These are phyloP conservation scores for Trichophyton rubrum DNA, from an alignment of 2,329 filamentous ascomycete species.

Conservation along the genomic window DNA sequence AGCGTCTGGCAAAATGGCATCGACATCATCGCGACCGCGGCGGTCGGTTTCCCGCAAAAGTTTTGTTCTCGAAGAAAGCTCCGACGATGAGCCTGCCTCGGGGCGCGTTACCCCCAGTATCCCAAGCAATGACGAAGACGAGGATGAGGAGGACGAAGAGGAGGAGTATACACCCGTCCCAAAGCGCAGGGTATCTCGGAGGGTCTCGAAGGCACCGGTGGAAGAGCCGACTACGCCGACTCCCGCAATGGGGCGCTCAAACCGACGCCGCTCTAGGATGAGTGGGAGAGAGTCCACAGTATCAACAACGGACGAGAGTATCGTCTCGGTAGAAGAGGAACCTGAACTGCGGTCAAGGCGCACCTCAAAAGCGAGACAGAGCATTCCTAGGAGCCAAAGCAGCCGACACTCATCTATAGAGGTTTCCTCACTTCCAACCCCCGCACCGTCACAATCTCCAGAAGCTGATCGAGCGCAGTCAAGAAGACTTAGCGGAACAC, in stretches of 20 bases:
- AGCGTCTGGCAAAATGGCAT: constrained; percentile 22
- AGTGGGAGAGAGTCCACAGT: constrained; percentile 17
- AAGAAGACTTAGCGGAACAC: constrained; percentile 33
- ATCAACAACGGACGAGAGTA: constrained; percentile 27
- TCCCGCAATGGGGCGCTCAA: constrained; percentile 17
- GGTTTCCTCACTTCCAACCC: constrained; percentile 35
- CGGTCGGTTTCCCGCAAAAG: constrained; percentile 54
- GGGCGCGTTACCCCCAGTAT: constrained; percentile 36
- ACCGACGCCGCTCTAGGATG: constrained; percentile 22
- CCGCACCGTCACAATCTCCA: constrained; percentile 44
- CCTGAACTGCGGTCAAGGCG: constrained; percentile 45
- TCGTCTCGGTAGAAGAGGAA: constrained; percentile 35
- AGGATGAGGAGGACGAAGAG: constrained; percentile 51
- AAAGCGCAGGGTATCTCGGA: constrained; percentile 43
- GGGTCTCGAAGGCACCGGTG: constrained; percentile 44
- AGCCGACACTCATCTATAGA: constrained; percentile 32
- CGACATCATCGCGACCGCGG: constrained; percentile 38
- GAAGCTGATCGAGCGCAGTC: constrained; percentile 27
- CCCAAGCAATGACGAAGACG: constrained; percentile 46
- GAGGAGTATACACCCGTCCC: constrained; percentile 72
- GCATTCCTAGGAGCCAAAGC: constrained; percentile 40
- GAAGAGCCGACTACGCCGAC: constrained; percentile 37
- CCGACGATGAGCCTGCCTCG: constrained; percentile 49
- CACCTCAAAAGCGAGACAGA: constrained; percentile 55
- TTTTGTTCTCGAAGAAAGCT: constrained; percentile 62